Conservation (phyloP, 495 filamentous ascomycete genomes). For the Aspergillus wentii region DNA sequence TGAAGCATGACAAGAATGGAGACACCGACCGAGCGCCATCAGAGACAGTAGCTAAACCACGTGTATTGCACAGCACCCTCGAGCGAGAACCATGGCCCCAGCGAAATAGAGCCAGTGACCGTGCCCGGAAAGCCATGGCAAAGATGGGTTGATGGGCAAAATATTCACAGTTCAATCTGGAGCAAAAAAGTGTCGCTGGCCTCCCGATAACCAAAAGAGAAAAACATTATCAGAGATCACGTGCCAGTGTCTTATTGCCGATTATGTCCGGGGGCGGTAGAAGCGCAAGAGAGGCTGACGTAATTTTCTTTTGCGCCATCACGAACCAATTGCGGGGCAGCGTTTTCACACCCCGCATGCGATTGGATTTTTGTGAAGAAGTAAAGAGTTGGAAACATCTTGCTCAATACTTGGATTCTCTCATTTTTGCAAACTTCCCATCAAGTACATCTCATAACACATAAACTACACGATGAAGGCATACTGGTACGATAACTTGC, state of each 20-base stretch:
- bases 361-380: too few relatives aligned
- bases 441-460: neutral
- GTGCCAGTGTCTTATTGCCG: conserved; percentile 13
- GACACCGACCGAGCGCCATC: conserved; percentile 40
- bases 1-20: conserved; percentile 1
- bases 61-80: conserved; percentile 14
- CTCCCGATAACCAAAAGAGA: conserved; percentile 10
- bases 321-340: conserved; percentile 33
- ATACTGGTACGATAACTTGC: conserved; percentile 77
- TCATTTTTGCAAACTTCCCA: neutral
- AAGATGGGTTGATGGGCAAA: too few relatives aligned
- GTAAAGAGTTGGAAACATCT: too few relatives aligned
- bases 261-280: conserved; percentile 20
- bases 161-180: too few relatives aligned
- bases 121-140: conserved; percentile 33
- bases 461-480: conserved; percentile 58
- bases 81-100: conserved; percentile 25
- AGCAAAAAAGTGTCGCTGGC: conserved; percentile 1
- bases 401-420: too few relatives aligned
- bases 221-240: conserved; percentile 16
- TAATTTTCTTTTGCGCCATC: conserved; percentile 21
- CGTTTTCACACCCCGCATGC: conserved; percentile 46
- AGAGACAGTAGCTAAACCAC: conserved; percentile 44
- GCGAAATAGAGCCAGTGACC: conserved; percentile 24
- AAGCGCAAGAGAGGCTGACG: conserved; percentile 1